A percentile compares a stretch with the other conserved stretches of the same genome.
Conservation (phyloP, 2,329 filamentous ascomycete genomes). For the Nothopassalora personata region DNA sequence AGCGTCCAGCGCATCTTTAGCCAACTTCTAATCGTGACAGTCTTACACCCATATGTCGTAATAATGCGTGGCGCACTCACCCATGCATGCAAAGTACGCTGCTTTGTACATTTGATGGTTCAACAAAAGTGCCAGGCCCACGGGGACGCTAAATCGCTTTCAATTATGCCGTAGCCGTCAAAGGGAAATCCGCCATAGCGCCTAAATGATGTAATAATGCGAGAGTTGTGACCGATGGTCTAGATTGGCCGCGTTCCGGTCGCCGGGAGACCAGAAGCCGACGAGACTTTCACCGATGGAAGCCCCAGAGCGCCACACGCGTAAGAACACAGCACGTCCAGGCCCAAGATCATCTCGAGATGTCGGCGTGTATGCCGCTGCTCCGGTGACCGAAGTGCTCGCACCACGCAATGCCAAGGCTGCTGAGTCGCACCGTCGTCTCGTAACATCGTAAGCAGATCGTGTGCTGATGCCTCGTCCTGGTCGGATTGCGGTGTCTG, state of each 20-base stretch:
- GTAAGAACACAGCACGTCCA: background rate
- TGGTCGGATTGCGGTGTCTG: background rate
- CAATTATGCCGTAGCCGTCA: background rate
- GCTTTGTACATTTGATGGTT: background rate
- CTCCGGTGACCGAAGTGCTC: background rate
- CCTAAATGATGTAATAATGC: background rate
- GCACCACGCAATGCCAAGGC: conserved; percentile 1
- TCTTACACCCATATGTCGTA: background rate
- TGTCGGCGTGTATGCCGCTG: background rate
- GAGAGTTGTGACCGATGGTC: background rate
- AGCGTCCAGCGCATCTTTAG: background rate
- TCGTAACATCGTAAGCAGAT: conserved; percentile 1
- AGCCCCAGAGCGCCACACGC: background rate
- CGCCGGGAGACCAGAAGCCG: background rate
- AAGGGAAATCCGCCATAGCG: background rate
- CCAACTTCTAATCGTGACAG: background rate
- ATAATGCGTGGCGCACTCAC: background rate
- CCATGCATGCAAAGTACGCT: background rate
- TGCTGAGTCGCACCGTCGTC: conserved; percentile 8
- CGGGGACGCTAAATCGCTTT: background rate
- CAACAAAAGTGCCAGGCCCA: background rate
- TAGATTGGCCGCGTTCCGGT: background rate
- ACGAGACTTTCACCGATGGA: background rate
- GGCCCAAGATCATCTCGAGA: background rate
- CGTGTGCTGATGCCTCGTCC: background rate